A percentile compares a stretch with the other conserved stretches of the same genome.
phyloP scores from a whole-genome alignment of 2,329 filamentous ascomycete species.

The Fusarium decemcellulare region DNA sequence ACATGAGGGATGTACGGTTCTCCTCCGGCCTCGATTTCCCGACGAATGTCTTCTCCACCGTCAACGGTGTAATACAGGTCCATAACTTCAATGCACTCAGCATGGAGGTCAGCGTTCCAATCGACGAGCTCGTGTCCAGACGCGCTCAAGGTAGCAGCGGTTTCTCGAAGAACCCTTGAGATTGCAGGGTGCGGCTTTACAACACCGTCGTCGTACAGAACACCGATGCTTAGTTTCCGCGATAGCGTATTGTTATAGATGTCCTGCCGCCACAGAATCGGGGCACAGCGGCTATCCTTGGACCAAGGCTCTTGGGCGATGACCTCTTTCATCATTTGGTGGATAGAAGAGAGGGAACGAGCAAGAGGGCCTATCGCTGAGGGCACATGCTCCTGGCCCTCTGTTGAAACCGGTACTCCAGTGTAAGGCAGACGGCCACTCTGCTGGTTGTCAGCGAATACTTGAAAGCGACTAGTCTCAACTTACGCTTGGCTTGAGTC shows the following conservation, averaged over 20 bases:
- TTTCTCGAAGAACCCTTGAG: conserved; percentile 58
- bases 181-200: conserved; percentile 69
- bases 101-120: conserved; percentile 67
- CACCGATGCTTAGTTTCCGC: conserved; percentile 63
- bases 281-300: conserved; percentile 66
- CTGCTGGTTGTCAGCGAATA: conserved; percentile 48
- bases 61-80: conserved; percentile 74
- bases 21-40: conserved; percentile 66
- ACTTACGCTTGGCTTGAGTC: conserved; percentile 48
- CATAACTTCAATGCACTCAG: conserved; percentile 70
- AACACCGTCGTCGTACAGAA: conserved; percentile 66
- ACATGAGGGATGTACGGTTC: conserved; percentile 74
- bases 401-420: conserved; percentile 72
- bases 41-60: conserved; percentile 73
- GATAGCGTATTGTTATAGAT: conserved; percentile 57
- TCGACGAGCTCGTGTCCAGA: conserved; percentile 68
- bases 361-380: conserved; percentile 74
- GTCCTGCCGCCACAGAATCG: conserved; percentile 67
- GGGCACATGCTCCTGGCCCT: conserved; percentile 75
- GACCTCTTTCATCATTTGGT: conserved; percentile 62
- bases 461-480: accelerated
- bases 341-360: conserved; percentile 60
- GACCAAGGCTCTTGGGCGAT: conserved; percentile 65
- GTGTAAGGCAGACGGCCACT: conserved; percentile 70
- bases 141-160: conserved; percentile 54